Evolutionary conservation across 805 yeast species (phyloP).

Genomic region (Yarrowia sp.): DNA sequence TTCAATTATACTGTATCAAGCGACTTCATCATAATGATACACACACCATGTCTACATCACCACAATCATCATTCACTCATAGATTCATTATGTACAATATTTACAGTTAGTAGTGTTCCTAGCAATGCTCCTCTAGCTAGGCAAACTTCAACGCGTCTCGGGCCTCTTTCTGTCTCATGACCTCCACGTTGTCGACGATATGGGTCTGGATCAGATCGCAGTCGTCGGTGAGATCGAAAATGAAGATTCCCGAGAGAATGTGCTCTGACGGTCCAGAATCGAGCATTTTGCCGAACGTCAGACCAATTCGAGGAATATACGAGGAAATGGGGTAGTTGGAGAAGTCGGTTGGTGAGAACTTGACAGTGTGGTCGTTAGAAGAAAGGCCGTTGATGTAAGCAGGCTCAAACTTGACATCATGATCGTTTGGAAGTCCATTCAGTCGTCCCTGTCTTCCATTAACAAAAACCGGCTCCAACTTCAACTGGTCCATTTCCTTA

Average conservation of each 20-base stretch:
- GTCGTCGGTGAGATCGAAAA: constrained; percentile 26
- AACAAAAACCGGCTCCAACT: constrained; percentile 2
- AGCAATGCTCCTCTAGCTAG: neutral
- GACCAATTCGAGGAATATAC: constrained; percentile 21
- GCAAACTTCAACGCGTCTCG: constrained; percentile 17
- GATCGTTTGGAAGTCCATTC: neutral
- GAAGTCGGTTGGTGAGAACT: neutral
- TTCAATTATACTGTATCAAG: too few species aligned
- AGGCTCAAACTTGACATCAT: neutral
- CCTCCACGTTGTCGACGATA: constrained; percentile 36
- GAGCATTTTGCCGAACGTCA: constrained; percentile 2
- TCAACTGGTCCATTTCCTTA: neutral
- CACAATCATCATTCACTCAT: neutral
- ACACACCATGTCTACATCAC: too few species aligned
- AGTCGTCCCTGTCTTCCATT: neutral
- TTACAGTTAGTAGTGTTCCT: constrained; percentile 25
- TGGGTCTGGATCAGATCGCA: constrained; percentile 33
- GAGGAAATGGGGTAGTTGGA: neutral
- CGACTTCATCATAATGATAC: too few species aligned
- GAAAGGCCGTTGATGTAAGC: too few species aligned
- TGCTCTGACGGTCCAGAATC: constrained; percentile 18
- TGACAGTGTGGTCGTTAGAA: neutral
- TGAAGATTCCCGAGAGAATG: constrained; percentile 36
- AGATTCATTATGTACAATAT: constrained; percentile 8
- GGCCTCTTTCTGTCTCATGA: constrained; percentile 9